Base-by-base conservation (phyloP, 1,284 basidiomycete species). In the Melanopsichium pennsylvanicum region DNA sequence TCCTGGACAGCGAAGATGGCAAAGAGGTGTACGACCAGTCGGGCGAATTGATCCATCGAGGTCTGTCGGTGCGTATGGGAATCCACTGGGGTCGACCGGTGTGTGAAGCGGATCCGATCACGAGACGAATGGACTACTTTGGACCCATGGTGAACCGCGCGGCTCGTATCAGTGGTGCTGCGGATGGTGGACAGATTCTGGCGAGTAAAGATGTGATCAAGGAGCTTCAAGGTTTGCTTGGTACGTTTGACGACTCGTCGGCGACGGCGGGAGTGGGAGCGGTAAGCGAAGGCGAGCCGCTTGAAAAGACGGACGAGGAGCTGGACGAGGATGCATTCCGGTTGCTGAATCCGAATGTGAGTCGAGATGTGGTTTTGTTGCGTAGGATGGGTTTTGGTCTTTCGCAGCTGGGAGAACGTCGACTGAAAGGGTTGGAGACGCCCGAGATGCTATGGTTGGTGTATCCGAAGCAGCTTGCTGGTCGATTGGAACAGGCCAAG, bases 41-140 rank as follows among this genome's bases (percentile, higher is more conserved):
- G 15, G 90, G 89, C 7, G 86, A 85, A 55, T 80, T 94, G 43
- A 86, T 97, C 60, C 89, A 91, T 44, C 88, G 93, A 7, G 96
- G 95, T 9, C 84, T 99, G 15, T 93, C 92, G 16, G 91, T 98
- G 3, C 88, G 96, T 35, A 98, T 99, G 95, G 95, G 96, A 38
- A 90, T 98, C 40, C 96, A 98, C 82, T 94, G 90, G 81, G 96
- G 96, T 27, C 83, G 83, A 22, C 96, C 96, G 0, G 87, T 93
- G 37, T 97, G 93, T 80, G 94, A 97, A 79, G 87, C 88, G 10
- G 96, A 99, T 82, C 90, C 92, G 2, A 90, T 96, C 80, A 98
- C 94, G 5, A 85, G 89, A 62, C 89, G 96, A 22, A 98, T 99
- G 96, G 95, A 98, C 82, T 81, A 81, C 70, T 81, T 81, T 58